phyloP scores from a whole-genome alignment of 1,139 yeast species.

The Citeromyces siamensis region DNA sequence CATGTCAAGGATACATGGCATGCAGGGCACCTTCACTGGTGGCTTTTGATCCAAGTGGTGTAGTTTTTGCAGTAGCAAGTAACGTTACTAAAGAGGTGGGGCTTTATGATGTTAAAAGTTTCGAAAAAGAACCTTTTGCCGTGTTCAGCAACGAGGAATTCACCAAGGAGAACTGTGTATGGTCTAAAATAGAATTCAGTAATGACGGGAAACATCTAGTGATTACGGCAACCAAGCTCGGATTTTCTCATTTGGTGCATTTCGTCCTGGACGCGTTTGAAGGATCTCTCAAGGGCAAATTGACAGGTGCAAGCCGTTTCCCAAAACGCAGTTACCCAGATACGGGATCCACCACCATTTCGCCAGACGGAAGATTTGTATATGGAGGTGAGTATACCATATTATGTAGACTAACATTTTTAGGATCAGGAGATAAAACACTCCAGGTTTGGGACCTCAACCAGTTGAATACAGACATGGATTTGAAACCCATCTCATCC shows the following conservation, averaged over 20 bases:
- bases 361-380: constrained; percentile 75
- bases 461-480: constrained; percentile 10
- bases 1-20: constrained; percentile 51
- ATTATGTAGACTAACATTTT: background rate
- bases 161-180: constrained; percentile 10
- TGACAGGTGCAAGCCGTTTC: constrained; percentile 31
- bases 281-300: constrained; percentile 43
- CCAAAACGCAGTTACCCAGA: constrained; percentile 33
- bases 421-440: constrained; percentile 38
- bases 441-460: constrained; percentile 54
- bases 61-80: constrained; percentile 65
- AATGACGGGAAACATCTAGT: constrained; percentile 70
- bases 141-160: constrained; percentile 19
- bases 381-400: constrained; percentile 27
- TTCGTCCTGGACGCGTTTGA: constrained; percentile 60
- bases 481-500: constrained; percentile 18
- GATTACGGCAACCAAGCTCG: constrained; percentile 22
- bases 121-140: constrained; percentile 43
- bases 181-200: constrained; percentile 61
- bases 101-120: constrained; percentile 47
- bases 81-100: constrained; percentile 32
- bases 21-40: constrained; percentile 43
- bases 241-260: constrained; percentile 23
- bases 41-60: constrained; percentile 76
- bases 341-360: constrained; percentile 52